A percentile compares a stretch with the other conserved stretches of the same genome.
These are phyloP conservation scores for Capillidium heterosporum DNA, from an alignment of 371 early-diverging fungal species.

Conservation along the genomic window DNA sequence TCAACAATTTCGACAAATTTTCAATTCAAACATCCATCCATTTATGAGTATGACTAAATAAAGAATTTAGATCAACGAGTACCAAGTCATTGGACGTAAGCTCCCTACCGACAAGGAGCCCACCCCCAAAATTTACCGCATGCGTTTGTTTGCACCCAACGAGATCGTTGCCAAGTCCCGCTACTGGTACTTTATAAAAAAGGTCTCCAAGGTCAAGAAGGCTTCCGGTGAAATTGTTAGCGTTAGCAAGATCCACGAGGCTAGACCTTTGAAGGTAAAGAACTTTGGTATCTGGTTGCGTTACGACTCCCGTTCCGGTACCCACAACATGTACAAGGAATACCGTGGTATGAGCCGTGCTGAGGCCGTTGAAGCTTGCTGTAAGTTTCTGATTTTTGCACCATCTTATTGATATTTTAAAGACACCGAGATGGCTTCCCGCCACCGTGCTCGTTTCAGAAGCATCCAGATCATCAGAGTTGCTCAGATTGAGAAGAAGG, in stretches of 20 bases:
- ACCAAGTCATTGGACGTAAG: constrained; percentile 84
- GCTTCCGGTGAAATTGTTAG: constrained; percentile 93
- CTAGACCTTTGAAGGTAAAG: constrained; percentile 87
- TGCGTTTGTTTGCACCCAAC: constrained; percentile 98
- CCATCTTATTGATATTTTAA: constrained; percentile 3
- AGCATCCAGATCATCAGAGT: constrained; percentile 97
- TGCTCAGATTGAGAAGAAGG: constrained; percentile 69
- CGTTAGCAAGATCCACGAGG: constrained; percentile 94
- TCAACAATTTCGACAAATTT: background rate
- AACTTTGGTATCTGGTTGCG: constrained; percentile 99
- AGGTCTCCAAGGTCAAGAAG: constrained; percentile 98
- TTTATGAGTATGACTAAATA: background rate
- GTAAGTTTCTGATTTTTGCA: constrained; percentile 17
- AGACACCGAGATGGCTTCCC: constrained; percentile 98
- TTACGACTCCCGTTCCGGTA: constrained; percentile 97
- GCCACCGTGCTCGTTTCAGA: constrained; percentile 95
- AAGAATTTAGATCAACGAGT: constrained; percentile 21
- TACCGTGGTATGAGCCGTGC: constrained; percentile 93
- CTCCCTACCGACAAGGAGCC: constrained; percentile 86
- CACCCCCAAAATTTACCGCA: constrained; percentile 93
- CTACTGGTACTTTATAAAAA: constrained; percentile 98
- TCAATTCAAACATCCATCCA: background rate
- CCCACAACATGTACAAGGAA: constrained; percentile 99
- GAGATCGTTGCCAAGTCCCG: constrained; percentile 96
- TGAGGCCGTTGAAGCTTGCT: constrained; percentile 90